Base-by-base conservation (phyloP, 305 asterid species). In the Fraxinus nigra region DNA sequence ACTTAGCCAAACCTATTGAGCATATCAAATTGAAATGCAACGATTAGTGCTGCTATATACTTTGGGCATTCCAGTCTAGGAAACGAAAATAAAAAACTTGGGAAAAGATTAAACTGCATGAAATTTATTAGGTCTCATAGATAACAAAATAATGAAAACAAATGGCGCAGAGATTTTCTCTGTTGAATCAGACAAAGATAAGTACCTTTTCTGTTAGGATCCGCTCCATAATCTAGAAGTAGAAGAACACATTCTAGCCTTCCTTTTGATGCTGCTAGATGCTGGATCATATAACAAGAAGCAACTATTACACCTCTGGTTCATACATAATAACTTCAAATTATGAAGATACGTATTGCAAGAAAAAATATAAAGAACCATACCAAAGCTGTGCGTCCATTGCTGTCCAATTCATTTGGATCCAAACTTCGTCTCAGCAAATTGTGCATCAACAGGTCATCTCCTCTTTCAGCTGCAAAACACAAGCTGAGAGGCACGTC, bases 381-480 rank as follows among this genome's bases (percentile, higher is more conserved):
- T 88, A 94, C 98, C 93, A 93, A 63, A 54, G 94, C 92, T 51
- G 86, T 89, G 26, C 97, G 91, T 0, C 93, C 97, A 7, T 79
- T 89, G 83, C 24, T 69, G 74, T 94, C 94, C 79, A 84, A 35
- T 85, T 94, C 98, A 78, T 92, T 90, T 16, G 97, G 92, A 85
- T 93, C 95, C 83, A 81, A 34, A 20, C 95, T 97, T 38, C 87
- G 90, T 87, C 81, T 90, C 43, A 94, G 87, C 90, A 94, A 76
- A 79, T 91, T 93, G 79, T 88, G 82, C 88, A 93, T 82, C 88
- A 94, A 84, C 30, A 91, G 81, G 77, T 87, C 93, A 76, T 92
- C 97, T 28, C 93, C 95, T 84, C 97, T 88, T 63, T 69, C 89
- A 59, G 94, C 97, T 63, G 98, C 97, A 85, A 94, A 94, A 88